Evolutionary conservation across 1,139 yeast species (phyloP), one percentile per base, ranked within the genome.

Genomic region (Lizanozyma gosingica): DNA sequence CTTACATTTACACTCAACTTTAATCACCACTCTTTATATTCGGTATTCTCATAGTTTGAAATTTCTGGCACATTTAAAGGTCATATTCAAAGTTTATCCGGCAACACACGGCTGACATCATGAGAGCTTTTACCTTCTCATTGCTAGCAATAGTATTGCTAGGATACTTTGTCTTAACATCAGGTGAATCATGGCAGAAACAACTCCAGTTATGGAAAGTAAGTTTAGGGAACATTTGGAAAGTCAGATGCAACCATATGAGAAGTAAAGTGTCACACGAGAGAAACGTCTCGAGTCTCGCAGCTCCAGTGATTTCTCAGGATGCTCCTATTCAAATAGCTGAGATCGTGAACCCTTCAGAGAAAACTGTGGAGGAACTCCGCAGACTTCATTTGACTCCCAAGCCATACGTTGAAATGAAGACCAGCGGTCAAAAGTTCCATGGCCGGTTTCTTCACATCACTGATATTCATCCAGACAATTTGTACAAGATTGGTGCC

Each of bases 391-490:
- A 15, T 15, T 33, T 33, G 35, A 33, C 35, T 33, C 35, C 35
- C 17, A 14, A 15, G 17, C 17, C 35, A 6, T 15, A 14, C 9
- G 35, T 33, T 15, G 8, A 33, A 15, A 33, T 33, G 17, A 33
- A n/a, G 14, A n/a, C 6, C 6, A 6, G 27, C 14, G 22, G 9
- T 14, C 47, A 37, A 22, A 45, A 40, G 3, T 43, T 71, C 4
- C 82, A 80, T 50, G 95, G 95, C 1, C 60, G 92, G 42, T 86
- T 86, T 52, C 61, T 86, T n/a, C 95, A 86, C 54, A 71, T 86
- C 27, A 84, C 95, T 0, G 95, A 86, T 56, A 67, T 86, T 45
- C 95, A 86, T 52, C 95, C 95, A 0, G 95, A 86, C 56, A 81
- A 80, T n/a, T 66, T 65, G 53, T 85, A 83, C 54, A 58, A 62